A percentile compares a stretch with the other conserved stretches of the same genome.
Evolutionary conservation across 2,329 filamentous ascomycete genomes (phyloP).

Genomic region (Fusarium ramigenum): DNA sequence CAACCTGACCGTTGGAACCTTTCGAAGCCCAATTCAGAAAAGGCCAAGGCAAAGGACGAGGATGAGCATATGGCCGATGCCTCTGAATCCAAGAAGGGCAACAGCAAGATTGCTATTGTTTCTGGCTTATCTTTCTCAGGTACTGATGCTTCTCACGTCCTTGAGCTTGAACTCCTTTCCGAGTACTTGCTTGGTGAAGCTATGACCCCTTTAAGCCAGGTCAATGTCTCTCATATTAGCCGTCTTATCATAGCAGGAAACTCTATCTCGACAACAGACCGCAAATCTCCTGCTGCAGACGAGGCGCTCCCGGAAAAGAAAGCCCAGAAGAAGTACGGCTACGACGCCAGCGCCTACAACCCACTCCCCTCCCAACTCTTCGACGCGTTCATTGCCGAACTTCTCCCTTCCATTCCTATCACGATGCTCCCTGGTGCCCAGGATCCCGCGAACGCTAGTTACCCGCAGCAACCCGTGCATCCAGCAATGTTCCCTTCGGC

Average conservation of each 20-base stretch:
- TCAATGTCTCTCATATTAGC: slow-evolving; percentile 73
- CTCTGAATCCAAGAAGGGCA: slow-evolving; percentile 47
- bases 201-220: slow-evolving; percentile 67
- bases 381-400: slow-evolving; percentile 81
- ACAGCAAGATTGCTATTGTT: slow-evolving; percentile 81
- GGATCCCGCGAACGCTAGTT: slow-evolving; percentile 88
- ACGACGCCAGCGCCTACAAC: slow-evolving; percentile 90
- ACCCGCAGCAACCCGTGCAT: slow-evolving; percentile 94
- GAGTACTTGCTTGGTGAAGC: slow-evolving; percentile 91
- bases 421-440: slow-evolving; percentile 85
- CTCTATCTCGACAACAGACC: slow-evolving; percentile 75
- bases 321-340: slow-evolving; percentile 84
- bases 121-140: slow-evolving; percentile 89
- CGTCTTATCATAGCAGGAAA: slow-evolving; percentile 92
- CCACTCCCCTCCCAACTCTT: slow-evolving; percentile 83
- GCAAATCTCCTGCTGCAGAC: slow-evolving; percentile 43
- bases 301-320: slow-evolving; percentile 58
- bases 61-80: slow-evolving; percentile 67
- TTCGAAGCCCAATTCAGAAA: slow-evolving; percentile 57
- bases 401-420: slow-evolving; percentile 87
- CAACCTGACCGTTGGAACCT: slow-evolving; percentile 85
- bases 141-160: slow-evolving; percentile 73
- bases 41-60: slow-evolving; percentile 53
- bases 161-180: slow-evolving; percentile 79
- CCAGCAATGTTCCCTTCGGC: slow-evolving; percentile 86